Evolutionary conservation across 306 rosid genomes (phyloP), one percentile per base, ranked within the genome.

Genomic region (Luffa acutangula): DNA sequence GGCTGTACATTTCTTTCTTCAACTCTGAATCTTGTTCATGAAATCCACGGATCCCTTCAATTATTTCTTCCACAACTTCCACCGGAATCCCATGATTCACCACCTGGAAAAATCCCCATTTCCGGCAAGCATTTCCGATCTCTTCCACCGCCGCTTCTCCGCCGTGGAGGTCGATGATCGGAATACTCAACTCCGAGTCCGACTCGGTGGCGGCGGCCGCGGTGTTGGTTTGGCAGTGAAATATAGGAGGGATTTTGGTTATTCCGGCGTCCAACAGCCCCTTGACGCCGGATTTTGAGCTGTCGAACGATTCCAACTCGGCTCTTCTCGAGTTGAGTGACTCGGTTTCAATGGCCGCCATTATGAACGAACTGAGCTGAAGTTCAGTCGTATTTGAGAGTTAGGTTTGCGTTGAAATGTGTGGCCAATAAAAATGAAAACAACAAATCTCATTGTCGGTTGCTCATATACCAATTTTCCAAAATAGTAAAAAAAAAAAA

Each of bases 91-190:
- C 92, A 76, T 87, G 92, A 52, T 87, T 88, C 33, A 82, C 82
- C 7, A 84, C 88, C 53, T 86, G 89, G 82, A 90, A 88, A 80
- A 88, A 89, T 0, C 91, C 91, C 89, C 91, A 87, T 0, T 78
- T 80, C 79, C 84, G 76, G 43, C 85, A 80, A 2, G 88, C 86
- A 20, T 56, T 2, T 57, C 75, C 15, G 36, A 87, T 77, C 65
- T 80, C 75, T n/a, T 69, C 76, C 31, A 87, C 86, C 42, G 87
- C 78, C 64, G 63, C 62, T 51, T 18, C 34, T 49, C 82, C 76
- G 18, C 86, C 90, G 25, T 41, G 51, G 25, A 90, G 75, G 75
- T 87, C 88, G 53, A 87, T 83, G 42, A 84, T 18, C 18, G 91
- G 92, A 45, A 90, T 36, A 70, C 80, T 83, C 56, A 82, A 6